Base-by-base conservation (phyloP, 1,139 yeast genomes). In the Blastobotrys raffinosifermentans region DNA sequence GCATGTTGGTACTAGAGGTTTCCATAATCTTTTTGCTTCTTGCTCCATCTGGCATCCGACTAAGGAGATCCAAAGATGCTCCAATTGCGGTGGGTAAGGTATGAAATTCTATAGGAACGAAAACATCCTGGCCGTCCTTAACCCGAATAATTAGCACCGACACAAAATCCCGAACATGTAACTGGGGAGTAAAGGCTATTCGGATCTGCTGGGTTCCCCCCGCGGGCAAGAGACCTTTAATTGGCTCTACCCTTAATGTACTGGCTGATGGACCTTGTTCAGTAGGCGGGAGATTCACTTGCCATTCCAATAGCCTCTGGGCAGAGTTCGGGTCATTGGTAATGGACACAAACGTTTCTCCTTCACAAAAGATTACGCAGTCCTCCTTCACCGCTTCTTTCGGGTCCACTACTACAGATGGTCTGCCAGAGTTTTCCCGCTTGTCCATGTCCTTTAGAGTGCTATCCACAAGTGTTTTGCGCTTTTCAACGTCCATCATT, bases 401-500 rank as follows among this genome's bases (percentile, higher is more conserved):
- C 3, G 61, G 60, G 5, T 49, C 55, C 4, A 64, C 53, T 3
- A 51, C 46, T 6, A 72, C 58, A 2, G 50, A 48, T 2, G 75
- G 72, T 23, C 70, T 58, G 11, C 63, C 56, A 9, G 61, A 54
- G 40, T 70, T 70, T 43, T 70, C 75, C n/a, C 60, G 58, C 18
- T 52, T 57, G 35, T 72, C 75, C 31, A 64, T 48, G 27, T 58
- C 57, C 36, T 61, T 66, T 35, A 69, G 53, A 29, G 66, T 57
- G 2, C 53, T 41, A 15, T 59, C 58, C 18, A 69, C 61, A 15
- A 68, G 53, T 11, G 42, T 47, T 10, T 59, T 54, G 17, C 72
- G 61, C 35, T 55, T 56, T 2, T 47, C 58, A 9, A 51, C 68
- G 55, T 82, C 72, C 19, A 79, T 66, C 11, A 77, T 52, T 19